Evolutionary conservation across 2,329 filamentous ascomycete genomes (phyloP), one percentile per base, ranked within the genome.

Genomic region (Proliferodiscus dingleyae): DNA sequence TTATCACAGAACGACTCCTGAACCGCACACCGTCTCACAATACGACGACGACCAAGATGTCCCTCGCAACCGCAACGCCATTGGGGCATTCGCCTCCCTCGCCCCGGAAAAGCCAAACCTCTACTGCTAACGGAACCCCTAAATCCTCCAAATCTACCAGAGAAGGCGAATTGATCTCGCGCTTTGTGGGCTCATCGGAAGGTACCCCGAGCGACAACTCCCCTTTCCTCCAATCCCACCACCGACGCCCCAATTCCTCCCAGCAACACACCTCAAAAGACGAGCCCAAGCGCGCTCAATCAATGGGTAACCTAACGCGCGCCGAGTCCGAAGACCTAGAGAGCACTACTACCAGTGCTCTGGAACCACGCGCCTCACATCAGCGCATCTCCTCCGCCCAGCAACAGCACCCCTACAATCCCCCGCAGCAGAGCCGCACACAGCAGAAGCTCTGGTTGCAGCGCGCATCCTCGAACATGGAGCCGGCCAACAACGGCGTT

Each of bases 381-480:
- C 57, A 57, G 4, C 43, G 61, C 10, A 61, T 63, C 41, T 48
- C 53, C 16, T 54, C n/a, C 10, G 9, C 3, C 55, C 13, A 58
- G 52, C 5, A 47, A 41, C 5, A 42, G 50, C 10, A 50, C 24
- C 24, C 24, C 6, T 61, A 62, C 37, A 50, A 56, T 21, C 56
- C 57, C 3, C 53, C 57, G 1, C 61, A 80, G 48, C 73, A 78
- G 53, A 86, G 81, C 43, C 75, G 85, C 11, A 87, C 83, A 1
- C 83, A 88, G 64, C 83, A 88, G 62, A 89, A 89, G 58, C 70
- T 89, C 11, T 83, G 87, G 66, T 72, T 89, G 1, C 83, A 88
- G 60, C 77, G 85, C 29, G 84, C 83, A 23, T 85, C 82, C 60
- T 87, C 83, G 3, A 79, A 77, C 53, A 82, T 88, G 38, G 84